phyloP scores from a whole-genome alignment of 1,284 basidiomycete species.

The Veloboletus limbatus region DNA sequence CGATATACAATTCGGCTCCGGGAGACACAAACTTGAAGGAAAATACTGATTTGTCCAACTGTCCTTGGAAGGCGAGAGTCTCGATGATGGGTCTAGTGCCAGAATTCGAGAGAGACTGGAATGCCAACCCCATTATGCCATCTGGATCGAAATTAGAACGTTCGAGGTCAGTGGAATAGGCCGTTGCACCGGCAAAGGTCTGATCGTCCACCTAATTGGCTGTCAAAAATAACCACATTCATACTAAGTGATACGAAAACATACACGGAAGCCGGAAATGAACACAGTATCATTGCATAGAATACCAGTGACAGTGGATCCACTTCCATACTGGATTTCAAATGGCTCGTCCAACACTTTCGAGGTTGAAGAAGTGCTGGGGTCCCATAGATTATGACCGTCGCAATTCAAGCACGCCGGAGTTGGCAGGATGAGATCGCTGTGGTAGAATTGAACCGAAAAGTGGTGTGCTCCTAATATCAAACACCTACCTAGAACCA shows the following conservation, averaged over 20 bases:
- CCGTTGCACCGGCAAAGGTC: constrained; percentile 29
- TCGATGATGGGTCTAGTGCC: constrained; percentile 22
- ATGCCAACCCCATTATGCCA: constrained; percentile 36
- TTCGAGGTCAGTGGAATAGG: constrained; percentile 22
- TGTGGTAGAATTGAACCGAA: not conserved
- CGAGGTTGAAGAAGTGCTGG: constrained; percentile 37
- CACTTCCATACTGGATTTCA: constrained; percentile 52
- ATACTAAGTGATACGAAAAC: too few relatives aligned
- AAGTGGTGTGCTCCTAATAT: not conserved
- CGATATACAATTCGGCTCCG: constrained; percentile 38
- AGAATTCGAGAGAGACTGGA: constrained; percentile 21
- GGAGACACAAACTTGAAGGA: constrained; percentile 36
- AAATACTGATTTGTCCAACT: constrained; percentile 31
- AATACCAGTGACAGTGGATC: constrained; percentile 49
- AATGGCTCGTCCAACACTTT: constrained; percentile 37
- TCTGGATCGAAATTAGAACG: constrained; percentile 24
- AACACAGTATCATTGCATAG: constrained; percentile 51
- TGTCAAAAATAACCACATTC: too few relatives aligned
- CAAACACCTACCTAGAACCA: constrained; percentile 23
- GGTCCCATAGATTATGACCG: constrained; percentile 34
- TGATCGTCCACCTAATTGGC: constrained; percentile 24
- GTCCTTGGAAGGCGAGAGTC: constrained; percentile 21
- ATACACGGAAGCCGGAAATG: too few relatives aligned
- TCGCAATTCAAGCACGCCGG: constrained; percentile 30
- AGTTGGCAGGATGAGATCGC: constrained; percentile 20